phyloP scores from a whole-genome alignment of 2,329 filamentous ascomycete genomes.

The Cytospora mali region DNA sequence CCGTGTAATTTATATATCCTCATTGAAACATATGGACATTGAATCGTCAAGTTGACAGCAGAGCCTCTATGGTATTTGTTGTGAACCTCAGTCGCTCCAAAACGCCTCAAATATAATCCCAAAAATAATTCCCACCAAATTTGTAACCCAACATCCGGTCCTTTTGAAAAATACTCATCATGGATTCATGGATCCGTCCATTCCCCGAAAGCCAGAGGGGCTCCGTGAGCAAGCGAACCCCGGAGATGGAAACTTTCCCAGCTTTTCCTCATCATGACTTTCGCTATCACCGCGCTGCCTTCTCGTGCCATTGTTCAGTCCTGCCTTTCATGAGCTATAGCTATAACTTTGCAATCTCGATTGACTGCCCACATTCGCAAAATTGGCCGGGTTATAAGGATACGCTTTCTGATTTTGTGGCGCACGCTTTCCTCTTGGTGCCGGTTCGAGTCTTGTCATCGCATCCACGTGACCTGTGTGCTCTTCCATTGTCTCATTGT shows the following conservation, averaged over 20 bases:
- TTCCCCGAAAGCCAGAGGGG: background rate
- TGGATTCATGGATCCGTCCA: background rate
- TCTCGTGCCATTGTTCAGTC: background rate
- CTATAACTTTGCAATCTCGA: constrained; percentile 11
- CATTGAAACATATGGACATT: background rate
- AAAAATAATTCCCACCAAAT: background rate
- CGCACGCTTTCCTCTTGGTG: constrained; percentile 20
- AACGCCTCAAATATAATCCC: background rate
- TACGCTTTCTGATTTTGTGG: constrained; percentile 33
- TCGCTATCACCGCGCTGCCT: too few species aligned
- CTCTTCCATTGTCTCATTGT: constrained; percentile 52
- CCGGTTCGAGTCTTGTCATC: constrained; percentile 33
- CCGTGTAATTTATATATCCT: background rate
- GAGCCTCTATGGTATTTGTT: background rate
- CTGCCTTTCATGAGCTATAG: constrained; percentile 4
- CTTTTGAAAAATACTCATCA: background rate
- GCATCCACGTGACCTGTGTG: constrained; percentile 37
- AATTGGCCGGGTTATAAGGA: constrained; percentile 46
- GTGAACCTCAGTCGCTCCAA: background rate
- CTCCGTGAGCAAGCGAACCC: background rate
- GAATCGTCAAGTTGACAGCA: background rate
- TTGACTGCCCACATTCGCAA: constrained; percentile 32
- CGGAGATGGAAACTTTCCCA: background rate
- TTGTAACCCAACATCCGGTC: background rate
- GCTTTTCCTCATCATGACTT: too few species aligned